phyloP scores from a whole-genome alignment of 176 grass and related monocot species.

The Urochloa ruziziensis region DNA sequence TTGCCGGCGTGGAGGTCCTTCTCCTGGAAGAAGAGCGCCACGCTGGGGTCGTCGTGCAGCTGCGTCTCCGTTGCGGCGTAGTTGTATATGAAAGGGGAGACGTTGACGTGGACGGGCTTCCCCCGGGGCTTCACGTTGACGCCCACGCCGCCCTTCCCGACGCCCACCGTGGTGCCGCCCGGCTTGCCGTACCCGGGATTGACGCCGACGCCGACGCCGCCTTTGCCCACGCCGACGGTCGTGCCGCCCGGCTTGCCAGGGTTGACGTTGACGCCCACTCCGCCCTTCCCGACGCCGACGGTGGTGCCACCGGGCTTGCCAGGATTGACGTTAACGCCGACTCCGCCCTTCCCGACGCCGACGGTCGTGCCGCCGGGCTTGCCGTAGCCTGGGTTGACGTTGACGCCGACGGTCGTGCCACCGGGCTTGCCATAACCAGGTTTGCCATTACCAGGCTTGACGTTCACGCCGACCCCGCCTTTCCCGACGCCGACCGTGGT shows the following conservation, averaged over 20 bases:
- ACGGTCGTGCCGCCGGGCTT: slow-evolving; percentile 51
- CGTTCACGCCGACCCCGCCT: slow-evolving; percentile 23
- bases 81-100: not conserved
- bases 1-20: slow-evolving; percentile 57
- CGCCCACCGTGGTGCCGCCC: slow-evolving; percentile 39
- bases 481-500: slow-evolving; percentile 32
- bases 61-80: slow-evolving; percentile 70
- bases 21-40: slow-evolving; percentile 75
- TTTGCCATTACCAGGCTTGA: slow-evolving; percentile 8
- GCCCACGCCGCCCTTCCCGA: slow-evolving; percentile 42
- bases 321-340: slow-evolving; percentile 44
- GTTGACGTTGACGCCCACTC: slow-evolving; percentile 41
- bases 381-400: slow-evolving; percentile 19
- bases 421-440: slow-evolving; percentile 42
- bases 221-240: not conserved
- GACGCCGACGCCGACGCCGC: slow-evolving; percentile 34
- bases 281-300: slow-evolving; percentile 33
- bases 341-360: slow-evolving; percentile 36
- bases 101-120: slow-evolving; percentile 9
- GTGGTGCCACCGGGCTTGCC: slow-evolving; percentile 54
- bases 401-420: slow-evolving; percentile 27
- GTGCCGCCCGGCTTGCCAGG: slow-evolving; percentile 38
- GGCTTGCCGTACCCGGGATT: slow-evolving; percentile 44
- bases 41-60: slow-evolving; percentile 57
- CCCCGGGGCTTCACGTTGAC: slow-evolving; percentile 45